Conservation (phyloP, 371 early-diverging fungal species). For the Mucor circinelloides region DNA sequence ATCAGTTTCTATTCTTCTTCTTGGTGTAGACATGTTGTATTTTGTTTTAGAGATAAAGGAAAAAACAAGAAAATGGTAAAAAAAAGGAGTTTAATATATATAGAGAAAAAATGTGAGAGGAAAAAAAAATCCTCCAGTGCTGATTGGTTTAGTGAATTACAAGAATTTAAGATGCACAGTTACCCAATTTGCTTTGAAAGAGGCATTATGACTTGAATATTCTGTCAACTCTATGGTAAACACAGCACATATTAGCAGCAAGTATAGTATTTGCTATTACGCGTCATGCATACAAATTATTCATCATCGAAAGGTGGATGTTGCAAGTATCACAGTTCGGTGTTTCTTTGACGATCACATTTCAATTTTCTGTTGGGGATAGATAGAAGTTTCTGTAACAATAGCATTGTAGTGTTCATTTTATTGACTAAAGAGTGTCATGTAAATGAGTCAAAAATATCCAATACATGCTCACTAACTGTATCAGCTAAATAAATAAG, state of each 20-base stretch:
- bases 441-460: not conserved
- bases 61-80: not conserved
- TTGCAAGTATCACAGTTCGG: not conserved
- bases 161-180: not conserved
- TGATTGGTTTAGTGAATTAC: not conserved
- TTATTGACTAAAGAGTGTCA: not conserved
- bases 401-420: not conserved
- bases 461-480: conserved; percentile 11
- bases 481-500: conserved; percentile 10
- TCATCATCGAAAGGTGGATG: not conserved
- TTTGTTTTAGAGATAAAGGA: not conserved
- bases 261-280: no score
- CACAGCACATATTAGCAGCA: no score
- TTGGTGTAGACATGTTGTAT: conserved; percentile 79
- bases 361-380: not conserved
- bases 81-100: not conserved
- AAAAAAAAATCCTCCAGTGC: not conserved
- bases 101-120: not conserved
- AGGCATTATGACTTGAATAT: not conserved
- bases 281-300: not conserved
- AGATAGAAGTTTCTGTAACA: not conserved
- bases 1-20: conserved; percentile 96
- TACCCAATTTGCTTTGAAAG: not conserved
- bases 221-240: no score
- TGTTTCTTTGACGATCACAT: not conserved